phyloP scores from a whole-genome alignment of 306 rosid genomes.

The Rosa lucieae region DNA sequence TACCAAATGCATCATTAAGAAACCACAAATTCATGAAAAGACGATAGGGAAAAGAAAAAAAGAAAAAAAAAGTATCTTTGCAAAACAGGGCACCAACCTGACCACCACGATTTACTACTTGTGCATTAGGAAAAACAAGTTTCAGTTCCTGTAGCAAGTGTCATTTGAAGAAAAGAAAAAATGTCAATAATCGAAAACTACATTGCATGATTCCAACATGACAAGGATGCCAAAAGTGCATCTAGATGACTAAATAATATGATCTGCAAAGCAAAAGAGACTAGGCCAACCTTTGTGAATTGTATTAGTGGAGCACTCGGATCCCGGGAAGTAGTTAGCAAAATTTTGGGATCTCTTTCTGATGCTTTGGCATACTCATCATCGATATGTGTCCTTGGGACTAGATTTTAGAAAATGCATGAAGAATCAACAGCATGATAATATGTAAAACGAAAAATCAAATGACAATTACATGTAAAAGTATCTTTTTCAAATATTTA shows the following conservation, averaged over 20 bases:
- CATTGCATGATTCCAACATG: neutral
- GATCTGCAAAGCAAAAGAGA: constrained; percentile 3
- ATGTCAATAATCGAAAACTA: constrained; percentile 3
- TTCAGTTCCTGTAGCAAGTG: constrained; percentile 66
- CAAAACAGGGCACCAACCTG: constrained; percentile 55
- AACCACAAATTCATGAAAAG: neutral
- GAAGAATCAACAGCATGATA: neutral
- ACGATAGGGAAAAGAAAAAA: neutral
- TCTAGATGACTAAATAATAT: neutral
- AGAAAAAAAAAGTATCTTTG: neutral
- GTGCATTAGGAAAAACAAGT: constrained; percentile 83
- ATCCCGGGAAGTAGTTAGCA: constrained; percentile 84
- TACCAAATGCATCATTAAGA: neutral
- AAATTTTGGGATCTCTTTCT: constrained; percentile 77
- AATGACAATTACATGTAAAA: neutral
- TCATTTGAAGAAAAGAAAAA: constrained; percentile 6
- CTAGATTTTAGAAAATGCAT: constrained; percentile 35
- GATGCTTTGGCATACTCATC: constrained; percentile 86
- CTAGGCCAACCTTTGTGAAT: constrained; percentile 73
- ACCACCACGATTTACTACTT: constrained; percentile 91
- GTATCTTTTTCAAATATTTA: neutral
- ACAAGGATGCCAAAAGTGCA: neutral
- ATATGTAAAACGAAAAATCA: neutral
- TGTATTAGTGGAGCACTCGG: constrained; percentile 91
- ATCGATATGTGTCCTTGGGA: constrained; percentile 75